Evolutionary conservation across 768 basidiomycete species (phyloP), one percentile per base, ranked within the genome.

Genomic region (Hygrocybe punicea): DNA sequence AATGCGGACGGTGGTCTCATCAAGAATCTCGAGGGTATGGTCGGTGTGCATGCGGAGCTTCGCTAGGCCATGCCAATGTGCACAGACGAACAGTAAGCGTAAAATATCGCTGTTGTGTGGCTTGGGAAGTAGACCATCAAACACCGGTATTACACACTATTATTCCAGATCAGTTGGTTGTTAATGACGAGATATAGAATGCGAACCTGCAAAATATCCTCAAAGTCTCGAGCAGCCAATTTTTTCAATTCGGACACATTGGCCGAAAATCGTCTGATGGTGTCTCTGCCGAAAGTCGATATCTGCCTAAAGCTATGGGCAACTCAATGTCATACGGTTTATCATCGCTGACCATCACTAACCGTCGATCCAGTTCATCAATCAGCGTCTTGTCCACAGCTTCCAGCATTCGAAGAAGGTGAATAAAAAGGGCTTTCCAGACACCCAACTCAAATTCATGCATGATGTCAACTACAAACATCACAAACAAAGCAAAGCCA

Each of bases 31-130:
- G 0, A 79, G 58, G 2, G 74, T 71, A 1, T 55, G 16, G 11
- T 74, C 67, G 0, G 71, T 74, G 51, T 78, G 78, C 53, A 77
- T 46, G 6, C 70, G 66, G 1, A 78, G 65, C 55, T 79, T 79
- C 1, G 73, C 75, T 6, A 73, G 63, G 1, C 65, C 67, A 61
- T 78, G 77, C 76, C 74, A 76, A 10, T 66, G 60, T 0, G 65
- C 69, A 2, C 70, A 52, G 7, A 53, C 48, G 58, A 71, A 79
- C 1, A 79, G 61, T 0, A 78, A 55, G 19, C 72, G 64, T 19
- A 67, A 57, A 3, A 78, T 56, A 1, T 56, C 53, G 1, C 52
- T 11, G 21, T 76, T 66, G 25, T 75, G 66, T 0, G 56, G 56
- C 0, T 62, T 53, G 1, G 64, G 67, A 0, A 79, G 58, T 0